Evolutionary conservation across 306 rosid species (phyloP), one percentile per base, ranked within the genome.

Genomic region (Lathyrus aphaca): DNA sequence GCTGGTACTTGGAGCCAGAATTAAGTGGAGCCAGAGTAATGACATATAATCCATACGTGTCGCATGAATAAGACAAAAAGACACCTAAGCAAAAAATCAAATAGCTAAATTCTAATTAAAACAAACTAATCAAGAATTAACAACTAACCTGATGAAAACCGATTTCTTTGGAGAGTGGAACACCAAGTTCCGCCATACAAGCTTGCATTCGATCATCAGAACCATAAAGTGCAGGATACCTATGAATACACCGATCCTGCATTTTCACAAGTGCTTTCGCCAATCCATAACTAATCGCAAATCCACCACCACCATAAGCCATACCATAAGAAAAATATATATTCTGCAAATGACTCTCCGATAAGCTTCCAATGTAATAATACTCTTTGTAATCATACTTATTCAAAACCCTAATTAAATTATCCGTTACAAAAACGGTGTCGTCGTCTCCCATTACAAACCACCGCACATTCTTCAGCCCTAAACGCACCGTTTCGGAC

Each of bases 161-260:
- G 81, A 89, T 80, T 83, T 95, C 87, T 62, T 86, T 95, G 2
- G 97, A 89, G 83, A 95, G 93, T 38, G 99, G 99, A 63, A 95
- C 97, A 21, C 99, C 99, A 74, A 95, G 97, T 82, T 95, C 99
- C 6, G 99, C 96, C 97, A 95, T 95, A 78, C 99, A 95, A 17
- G 99, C 99, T 25, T 95, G 99, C 83, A 95, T 89, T 67, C 99
- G 81, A 23, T 95, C 99, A 54, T 95, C 99, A 61, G 99, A 95
- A n/a, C 99, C 99, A 75, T 95, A 95, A 8, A 95, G 67, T 1
- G 81, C 85, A 0, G 99, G 99, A 63, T 95, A 95, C 29, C 97
- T 82, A 21, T 83, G 85, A 30, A 95, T 91, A 30, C 99, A 95
- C 0, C 89, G 72, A 74, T 95, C 99, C 58, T 95, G 99, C 92